Conservation (phyloP, 2,329 filamentous ascomycete species). For the Monilinia vaccinii-corymbosi region DNA sequence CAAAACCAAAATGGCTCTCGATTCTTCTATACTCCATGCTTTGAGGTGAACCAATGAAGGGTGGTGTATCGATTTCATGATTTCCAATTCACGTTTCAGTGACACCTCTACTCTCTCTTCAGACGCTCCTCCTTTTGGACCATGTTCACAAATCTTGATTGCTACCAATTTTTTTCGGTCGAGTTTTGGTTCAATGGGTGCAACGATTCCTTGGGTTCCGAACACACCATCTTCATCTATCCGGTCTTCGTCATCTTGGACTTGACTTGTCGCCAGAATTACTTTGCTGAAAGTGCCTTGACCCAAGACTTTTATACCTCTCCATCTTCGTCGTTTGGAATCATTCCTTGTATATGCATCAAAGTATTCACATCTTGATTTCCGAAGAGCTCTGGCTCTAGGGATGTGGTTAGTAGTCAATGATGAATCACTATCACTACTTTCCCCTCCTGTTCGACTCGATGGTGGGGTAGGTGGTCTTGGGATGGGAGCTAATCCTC, state of each 20-base stretch:
- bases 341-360: constrained; percentile 58
- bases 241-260: constrained; percentile 38
- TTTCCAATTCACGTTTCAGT: constrained; percentile 88
- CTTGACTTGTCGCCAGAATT: constrained; percentile 77
- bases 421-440: constrained; percentile 40
- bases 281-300: constrained; percentile 96
- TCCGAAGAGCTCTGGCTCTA: constrained; percentile 27
- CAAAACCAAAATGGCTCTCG: constrained; percentile 74
- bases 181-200: constrained; percentile 34
- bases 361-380: constrained; percentile 51
- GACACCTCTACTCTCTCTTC: constrained; percentile 91
- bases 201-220: constrained; percentile 23
- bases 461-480: constrained; percentile 73
- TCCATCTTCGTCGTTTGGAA: constrained; percentile 66
- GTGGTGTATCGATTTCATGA: constrained; percentile 80
- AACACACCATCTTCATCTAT: constrained; percentile 31
- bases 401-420: constrained; percentile 34
- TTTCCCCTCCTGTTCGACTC: constrained; percentile 56
- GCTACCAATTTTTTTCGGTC: constrained; percentile 79
- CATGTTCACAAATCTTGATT: constrained; percentile 92
- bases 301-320: constrained; percentile 70
- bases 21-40: constrained; percentile 79
- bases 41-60: constrained; percentile 86
- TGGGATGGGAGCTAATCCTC: constrained; percentile 57
- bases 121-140: constrained; percentile 84